phyloP scores from a whole-genome alignment of 148 eudicot genomes.

The Beta vulgaris region DNA sequence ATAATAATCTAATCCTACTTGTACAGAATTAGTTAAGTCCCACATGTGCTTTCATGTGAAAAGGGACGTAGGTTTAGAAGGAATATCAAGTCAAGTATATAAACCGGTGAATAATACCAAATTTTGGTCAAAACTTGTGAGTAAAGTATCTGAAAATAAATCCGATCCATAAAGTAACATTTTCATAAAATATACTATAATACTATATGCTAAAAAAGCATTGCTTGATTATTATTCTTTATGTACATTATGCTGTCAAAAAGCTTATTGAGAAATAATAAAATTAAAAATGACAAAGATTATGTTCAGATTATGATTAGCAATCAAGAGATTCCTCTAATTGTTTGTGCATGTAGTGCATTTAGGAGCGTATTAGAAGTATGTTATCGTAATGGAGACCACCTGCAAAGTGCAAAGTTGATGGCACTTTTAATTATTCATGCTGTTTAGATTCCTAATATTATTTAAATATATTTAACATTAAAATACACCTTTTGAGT shows the following conservation, averaged over 20 bases:
- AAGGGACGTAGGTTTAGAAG: neutral
- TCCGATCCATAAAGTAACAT: neutral
- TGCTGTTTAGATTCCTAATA: too few species aligned
- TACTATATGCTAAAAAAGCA: too few species aligned
- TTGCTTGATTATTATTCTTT: neutral
- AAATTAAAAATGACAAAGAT: neutral
- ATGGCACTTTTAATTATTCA: too few species aligned
- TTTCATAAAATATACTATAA: too few species aligned
- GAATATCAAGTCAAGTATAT: too few species aligned
- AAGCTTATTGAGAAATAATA: too few species aligned
- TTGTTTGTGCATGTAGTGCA: neutral
- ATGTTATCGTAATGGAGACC: too few species aligned
- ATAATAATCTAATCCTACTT: neutral
- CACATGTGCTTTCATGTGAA: conserved; percentile 23
- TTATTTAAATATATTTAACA: too few species aligned
- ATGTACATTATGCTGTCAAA: too few species aligned
- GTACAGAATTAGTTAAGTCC: neutral
- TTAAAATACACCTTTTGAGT: too few species aligned
- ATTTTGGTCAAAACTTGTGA: conserved; percentile 17
- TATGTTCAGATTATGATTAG: conserved; percentile 8
- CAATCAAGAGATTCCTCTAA: neutral
- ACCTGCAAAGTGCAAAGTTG: too few species aligned
- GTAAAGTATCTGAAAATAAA: neutral
- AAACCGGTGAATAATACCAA: too few species aligned
- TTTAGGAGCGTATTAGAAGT: neutral